phyloP scores from a whole-genome alignment of 2,329 filamentous ascomycete genomes.

The Aspergillus sojae region DNA sequence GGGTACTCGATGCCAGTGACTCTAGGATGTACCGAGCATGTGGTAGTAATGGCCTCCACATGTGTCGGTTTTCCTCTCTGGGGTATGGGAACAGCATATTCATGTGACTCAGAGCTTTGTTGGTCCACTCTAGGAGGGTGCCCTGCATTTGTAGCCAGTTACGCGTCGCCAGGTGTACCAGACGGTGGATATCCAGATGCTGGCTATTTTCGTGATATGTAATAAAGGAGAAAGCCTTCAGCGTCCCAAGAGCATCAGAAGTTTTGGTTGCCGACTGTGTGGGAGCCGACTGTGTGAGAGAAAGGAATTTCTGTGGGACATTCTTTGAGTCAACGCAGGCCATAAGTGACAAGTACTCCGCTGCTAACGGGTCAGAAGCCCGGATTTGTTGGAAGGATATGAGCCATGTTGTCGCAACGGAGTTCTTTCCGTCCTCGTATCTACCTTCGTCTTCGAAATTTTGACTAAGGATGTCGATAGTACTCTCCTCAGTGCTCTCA shows the following conservation, averaged over 20 bases:
- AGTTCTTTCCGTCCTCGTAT: not conserved
- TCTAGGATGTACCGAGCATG: not conserved
- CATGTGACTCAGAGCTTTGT: not conserved
- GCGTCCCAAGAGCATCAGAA: not conserved
- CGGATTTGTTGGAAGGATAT: constrained; percentile 2
- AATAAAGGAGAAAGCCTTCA: not conserved
- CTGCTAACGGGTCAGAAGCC: not conserved
- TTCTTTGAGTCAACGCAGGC: not conserved
- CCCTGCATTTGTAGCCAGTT: not conserved
- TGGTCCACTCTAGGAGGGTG: not conserved
- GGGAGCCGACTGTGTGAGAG: not conserved
- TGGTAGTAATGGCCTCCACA: not conserved
- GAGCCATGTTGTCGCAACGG: not conserved
- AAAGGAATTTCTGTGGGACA: not conserved
- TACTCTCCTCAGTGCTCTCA: not conserved
- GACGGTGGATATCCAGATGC: not conserved
- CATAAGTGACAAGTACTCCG: not conserved
- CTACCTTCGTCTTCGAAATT: constrained; percentile 2
- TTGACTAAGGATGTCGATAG: constrained; percentile 1
- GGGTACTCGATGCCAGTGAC: not conserved
- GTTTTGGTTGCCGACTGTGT: not conserved
- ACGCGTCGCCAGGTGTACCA: constrained; percentile 4
- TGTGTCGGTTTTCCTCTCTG: not conserved
- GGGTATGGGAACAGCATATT: not conserved
- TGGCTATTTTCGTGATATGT: not conserved